phyloP scores from a whole-genome alignment of 2,329 filamentous ascomycete species.

The Hypoxylon sp. region DNA sequence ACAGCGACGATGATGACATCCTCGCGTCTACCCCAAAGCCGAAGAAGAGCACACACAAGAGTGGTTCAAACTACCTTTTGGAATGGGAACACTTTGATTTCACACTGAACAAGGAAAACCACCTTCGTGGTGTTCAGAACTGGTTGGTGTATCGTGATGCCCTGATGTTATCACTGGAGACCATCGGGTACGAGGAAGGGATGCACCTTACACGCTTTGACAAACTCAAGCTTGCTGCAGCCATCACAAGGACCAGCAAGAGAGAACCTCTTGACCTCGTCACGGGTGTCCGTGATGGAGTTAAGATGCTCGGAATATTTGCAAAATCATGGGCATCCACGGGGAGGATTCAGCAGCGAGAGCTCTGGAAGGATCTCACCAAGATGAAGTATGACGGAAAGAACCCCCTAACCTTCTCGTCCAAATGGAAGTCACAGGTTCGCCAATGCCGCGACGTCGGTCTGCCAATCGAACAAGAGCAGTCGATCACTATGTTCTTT shows the following conservation, averaged over 20 bases:
- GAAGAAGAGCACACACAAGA: too few relatives aligned
- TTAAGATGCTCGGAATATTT: not conserved
- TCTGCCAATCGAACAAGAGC: not conserved
- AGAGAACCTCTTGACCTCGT: not conserved
- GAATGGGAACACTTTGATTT: not conserved
- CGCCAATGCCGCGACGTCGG: not conserved
- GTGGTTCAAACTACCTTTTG: not conserved
- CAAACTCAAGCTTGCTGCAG: not conserved
- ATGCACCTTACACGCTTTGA: not conserved
- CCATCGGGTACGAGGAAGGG: not conserved
- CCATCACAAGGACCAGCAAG: not conserved
- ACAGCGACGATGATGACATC: too few relatives aligned
- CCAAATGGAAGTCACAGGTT: not conserved
- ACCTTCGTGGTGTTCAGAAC: not conserved
- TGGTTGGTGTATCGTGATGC: constrained; percentile 1
- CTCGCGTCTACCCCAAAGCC: too few relatives aligned
- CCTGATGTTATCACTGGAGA: not conserved
- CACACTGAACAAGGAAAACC: not conserved
- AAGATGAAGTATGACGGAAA: not conserved
- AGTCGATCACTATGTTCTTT: not conserved
- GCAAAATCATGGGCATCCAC: not conserved
- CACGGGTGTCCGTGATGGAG: not conserved
- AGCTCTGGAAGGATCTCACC: not conserved
- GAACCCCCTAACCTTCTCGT: not conserved
- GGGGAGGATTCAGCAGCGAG: not conserved